Evolutionary conservation across 148 eudicot genomes (phyloP).

Genomic region (Chenopodium suecicum): DNA sequence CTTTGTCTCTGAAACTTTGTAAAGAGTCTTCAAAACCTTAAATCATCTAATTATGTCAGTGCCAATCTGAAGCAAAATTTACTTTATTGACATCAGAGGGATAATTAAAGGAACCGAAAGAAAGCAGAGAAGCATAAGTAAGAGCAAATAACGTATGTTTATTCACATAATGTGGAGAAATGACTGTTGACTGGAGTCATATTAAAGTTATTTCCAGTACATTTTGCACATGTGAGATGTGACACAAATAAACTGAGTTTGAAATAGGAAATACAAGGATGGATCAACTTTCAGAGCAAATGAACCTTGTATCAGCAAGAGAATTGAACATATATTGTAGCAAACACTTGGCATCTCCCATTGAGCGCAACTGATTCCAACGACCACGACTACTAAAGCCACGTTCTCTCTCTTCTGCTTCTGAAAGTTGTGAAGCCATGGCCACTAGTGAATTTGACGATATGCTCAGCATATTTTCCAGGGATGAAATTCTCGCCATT

Average conservation of each 20-base stretch:
- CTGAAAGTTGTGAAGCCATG: constrained; percentile 99
- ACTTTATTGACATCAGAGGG: background rate
- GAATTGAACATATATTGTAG: constrained; percentile 93
- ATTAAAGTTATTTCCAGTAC: background rate
- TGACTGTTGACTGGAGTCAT: background rate
- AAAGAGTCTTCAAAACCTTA: background rate
- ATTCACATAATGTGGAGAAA: background rate
- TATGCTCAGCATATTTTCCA: constrained; percentile 88
- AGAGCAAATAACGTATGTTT: background rate
- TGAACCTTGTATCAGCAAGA: constrained; percentile 76
- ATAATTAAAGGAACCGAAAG: background rate
- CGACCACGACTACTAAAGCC: constrained; percentile 76
- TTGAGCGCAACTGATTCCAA: constrained; percentile 90
- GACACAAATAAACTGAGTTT: background rate
- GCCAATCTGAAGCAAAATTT: background rate
- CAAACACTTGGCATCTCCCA: constrained; percentile 91
- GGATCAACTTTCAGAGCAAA: constrained; percentile 1
- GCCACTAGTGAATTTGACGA: constrained; percentile 94
- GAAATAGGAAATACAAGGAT: background rate
- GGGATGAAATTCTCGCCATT: constrained; percentile 92
- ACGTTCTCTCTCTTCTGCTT: constrained; percentile 98
- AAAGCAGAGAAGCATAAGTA: background rate
- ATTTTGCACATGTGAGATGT: background rate
- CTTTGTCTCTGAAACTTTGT: background rate
- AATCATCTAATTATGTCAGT: background rate